Base-by-base conservation (phyloP, 1,284 basidiomycete species). In the Heliocybe sulcata region DNA sequence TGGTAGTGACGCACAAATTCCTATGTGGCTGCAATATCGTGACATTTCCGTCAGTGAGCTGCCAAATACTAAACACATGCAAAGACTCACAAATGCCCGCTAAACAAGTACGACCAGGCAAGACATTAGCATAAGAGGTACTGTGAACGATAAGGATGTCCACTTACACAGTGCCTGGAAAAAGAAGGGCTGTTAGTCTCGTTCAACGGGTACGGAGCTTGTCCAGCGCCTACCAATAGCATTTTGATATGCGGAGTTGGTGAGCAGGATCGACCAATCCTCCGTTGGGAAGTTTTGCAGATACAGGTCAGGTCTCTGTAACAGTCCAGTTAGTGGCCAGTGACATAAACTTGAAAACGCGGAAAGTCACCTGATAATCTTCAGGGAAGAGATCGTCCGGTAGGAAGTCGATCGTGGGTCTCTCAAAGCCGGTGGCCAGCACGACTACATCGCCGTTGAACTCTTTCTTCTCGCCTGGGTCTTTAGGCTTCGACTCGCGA, bases 201-300 rank as follows among this genome's bases (percentile, higher is more conserved):
- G 45, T 12, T 22, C 12, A 45, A 9, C 3, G 10, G 4, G 27
- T 23, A 26, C 6, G 3, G 23, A 26, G 14, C 3, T 6, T 29
- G 14, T 49, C 23, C 47, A 22, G 10, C 10, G 22, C 65, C 56
- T 57, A 58, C 76, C 77, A 52, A 80, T 79, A 1, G 74, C 78
- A 59, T 81, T 79, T 59, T 75, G 65, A 62, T 83, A 80, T 2
- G 80, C 67, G 4, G 80, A 77, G 61, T 85, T 86, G 11, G 81
- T 84, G 67, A 79, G 69, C 23, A 83, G 66, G 1, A 85, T 67
- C 2, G 74, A 76, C 75, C 80, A 82, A 63, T 83, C 79, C 58
- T 80, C 74, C 1, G 81, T 79, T 2, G 76, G 72, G 69, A 87
- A 85, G 57, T 81, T 83, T 59, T 85, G 83, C 20, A 85, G 69